Evolutionary conservation across 2,329 filamentous ascomycete species (phyloP), one percentile per base, ranked within the genome.

Genomic region (Cladosporium velox): DNA sequence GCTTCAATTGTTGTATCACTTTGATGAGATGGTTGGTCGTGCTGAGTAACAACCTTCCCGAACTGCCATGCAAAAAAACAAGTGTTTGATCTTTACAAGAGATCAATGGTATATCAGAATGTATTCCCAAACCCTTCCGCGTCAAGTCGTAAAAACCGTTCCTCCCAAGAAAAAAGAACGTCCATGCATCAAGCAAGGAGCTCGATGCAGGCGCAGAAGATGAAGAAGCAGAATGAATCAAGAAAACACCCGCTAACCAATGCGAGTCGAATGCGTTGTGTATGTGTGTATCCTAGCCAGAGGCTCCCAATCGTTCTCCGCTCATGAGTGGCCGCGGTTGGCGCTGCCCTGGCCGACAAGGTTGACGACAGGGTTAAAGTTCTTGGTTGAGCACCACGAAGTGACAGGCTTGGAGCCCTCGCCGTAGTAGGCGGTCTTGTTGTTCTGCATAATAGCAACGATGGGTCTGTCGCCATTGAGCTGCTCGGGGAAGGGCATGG

Each of bases 291-390:
- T 30, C 21, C 51, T 18, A 44, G 21, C 61, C 35, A 32, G 34
- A 54, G 30, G 21, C 47, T 62, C 59, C 59, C 26, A 10, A 21
- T 26, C 26, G 15, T 55, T 18, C 1, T 18, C 7, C 34, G 51
- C 38, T 34, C 47, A 64, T 57, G 61, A 57, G 51, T 64, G 61
- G 26, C 61, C 61, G n/a, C 61, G 61, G 61, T 64, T 32, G 32
- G 71, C 72, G 55, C 70, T 67, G 44, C 73, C 70, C 28, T 70
- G 65, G 64, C 76, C 75, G 52, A 74, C 72, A n/a, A 78, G 72
- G 59, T 72, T 72, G 59, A 78, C 76, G 34, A 75, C 72, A 1
- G 76, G 75, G 70, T 78, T 78, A 72, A 77, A 77, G 70, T 78
- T 76, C 66, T 74, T 70, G 65, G 70, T 77, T 10, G 67, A 69